phyloP scores from a whole-genome alignment of 192 early-diverging fungal genomes.

The Funneliformis mosseae region DNA sequence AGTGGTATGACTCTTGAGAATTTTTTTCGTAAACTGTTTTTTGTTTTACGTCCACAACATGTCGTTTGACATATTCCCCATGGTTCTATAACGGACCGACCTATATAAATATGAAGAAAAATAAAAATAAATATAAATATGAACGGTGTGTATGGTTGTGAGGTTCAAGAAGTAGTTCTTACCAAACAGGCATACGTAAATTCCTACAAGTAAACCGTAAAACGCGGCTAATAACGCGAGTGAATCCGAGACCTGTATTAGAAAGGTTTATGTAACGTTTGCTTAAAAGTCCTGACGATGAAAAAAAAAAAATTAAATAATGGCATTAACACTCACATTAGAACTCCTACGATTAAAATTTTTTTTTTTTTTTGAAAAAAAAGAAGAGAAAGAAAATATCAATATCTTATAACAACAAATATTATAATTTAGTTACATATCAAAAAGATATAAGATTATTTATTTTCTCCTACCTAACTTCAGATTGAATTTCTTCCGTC shows the following conservation, averaged over 20 bases:
- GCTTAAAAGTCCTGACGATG: too few species aligned
- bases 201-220: background rate
- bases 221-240: constrained; percentile 15
- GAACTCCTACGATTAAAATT: background rate
- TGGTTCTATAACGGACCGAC: background rate
- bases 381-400: background rate
- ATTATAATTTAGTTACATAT: background rate
- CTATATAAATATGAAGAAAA: background rate
- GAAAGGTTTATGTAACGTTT: background rate
- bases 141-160: background rate
- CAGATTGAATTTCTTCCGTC: constrained; percentile 1
- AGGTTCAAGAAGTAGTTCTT: background rate
- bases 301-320: background rate
- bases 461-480: background rate
- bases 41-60: background rate
- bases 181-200: constrained; percentile 20
- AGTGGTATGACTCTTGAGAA: background rate
- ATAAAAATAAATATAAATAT: background rate
- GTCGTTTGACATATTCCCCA: constrained; percentile 12
- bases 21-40: background rate
- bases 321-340: background rate
- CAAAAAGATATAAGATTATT: background rate
- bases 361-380: too few species aligned
- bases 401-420: background rate
- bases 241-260: background rate